phyloP scores from a whole-genome alignment of 345 rosid genomes.

The Schrenkiella parvula region DNA sequence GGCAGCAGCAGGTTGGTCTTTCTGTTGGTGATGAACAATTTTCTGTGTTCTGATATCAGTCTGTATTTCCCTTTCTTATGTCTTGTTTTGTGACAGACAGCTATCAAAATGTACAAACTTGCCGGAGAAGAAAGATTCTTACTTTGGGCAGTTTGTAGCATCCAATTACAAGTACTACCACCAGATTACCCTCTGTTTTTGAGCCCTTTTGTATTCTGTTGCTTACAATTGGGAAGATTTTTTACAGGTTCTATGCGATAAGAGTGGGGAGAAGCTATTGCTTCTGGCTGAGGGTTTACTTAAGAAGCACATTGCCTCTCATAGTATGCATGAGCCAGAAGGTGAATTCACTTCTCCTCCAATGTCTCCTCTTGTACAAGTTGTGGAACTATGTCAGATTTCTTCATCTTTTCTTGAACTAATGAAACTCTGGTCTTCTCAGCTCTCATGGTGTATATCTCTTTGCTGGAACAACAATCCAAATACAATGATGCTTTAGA shows the following conservation, averaged over 20 bases:
- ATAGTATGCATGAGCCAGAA: slow-evolving; percentile 98
- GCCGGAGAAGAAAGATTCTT: slow-evolving; percentile 89
- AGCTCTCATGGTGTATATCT: slow-evolving; percentile 92
- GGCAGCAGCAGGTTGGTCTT: slow-evolving; percentile 88
- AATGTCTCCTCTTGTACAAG: slow-evolving; percentile 8
- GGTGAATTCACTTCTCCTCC: slow-evolving; percentile 35
- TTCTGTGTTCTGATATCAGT: not conserved
- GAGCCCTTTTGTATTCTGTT: slow-evolving; percentile 5
- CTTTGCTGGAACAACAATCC: slow-evolving; percentile 84
- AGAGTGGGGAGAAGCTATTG: slow-evolving; percentile 78
- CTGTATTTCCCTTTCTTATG: slow-evolving; percentile 14
- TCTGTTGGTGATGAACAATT: not conserved
- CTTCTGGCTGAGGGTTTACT: slow-evolving; percentile 90
- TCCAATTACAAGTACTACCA: slow-evolving; percentile 79
- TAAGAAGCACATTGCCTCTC: slow-evolving; percentile 84
- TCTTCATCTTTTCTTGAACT: slow-evolving; percentile 1
- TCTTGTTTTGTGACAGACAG: slow-evolving; percentile 59
- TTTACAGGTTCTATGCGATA: slow-evolving; percentile 74
- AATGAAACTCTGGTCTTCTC: slow-evolving; percentile 28
- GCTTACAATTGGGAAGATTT: slow-evolving; percentile 17
- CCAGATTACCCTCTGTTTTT: not conserved
- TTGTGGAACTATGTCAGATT: slow-evolving; percentile 1
- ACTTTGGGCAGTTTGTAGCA: slow-evolving; percentile 99
- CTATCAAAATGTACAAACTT: slow-evolving; percentile 94
- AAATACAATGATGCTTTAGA: slow-evolving; percentile 81